Percentiles rank a stretch among this genome's conserved stretches.
These are phyloP conservation scores for Pterula multifida DNA, from an alignment of 1,284 basidiomycete species.

Conservation along the genomic window DNA sequence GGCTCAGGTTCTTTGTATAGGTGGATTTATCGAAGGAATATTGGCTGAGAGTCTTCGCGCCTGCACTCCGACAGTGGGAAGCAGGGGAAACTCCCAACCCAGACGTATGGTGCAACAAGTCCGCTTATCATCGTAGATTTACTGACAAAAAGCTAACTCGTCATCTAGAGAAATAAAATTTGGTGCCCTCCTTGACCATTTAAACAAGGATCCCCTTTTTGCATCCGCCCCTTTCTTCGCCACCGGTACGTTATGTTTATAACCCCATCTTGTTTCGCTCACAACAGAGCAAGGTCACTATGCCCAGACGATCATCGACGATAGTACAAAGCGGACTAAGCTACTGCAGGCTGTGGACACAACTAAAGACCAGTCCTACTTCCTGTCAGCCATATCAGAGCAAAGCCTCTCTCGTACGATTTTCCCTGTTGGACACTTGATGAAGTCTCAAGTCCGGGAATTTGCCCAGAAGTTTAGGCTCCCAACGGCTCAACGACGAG, in stretches of 20 bases:
- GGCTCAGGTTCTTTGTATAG: conserved; percentile 21
- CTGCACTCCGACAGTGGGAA: conserved; percentile 68
- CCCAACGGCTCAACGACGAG: conserved; percentile 68
- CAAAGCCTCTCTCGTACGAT: conserved; percentile 51
- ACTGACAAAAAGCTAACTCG: conserved; percentile 3
- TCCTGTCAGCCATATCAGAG: conserved; percentile 72
- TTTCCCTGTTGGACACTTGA: conserved; percentile 66
- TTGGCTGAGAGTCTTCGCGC: conserved; percentile 84
- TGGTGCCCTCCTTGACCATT: conserved; percentile 65
- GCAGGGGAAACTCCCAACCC: conserved; percentile 82
- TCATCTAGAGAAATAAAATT: conserved; percentile 82
- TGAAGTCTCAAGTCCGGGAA: conserved; percentile 65
- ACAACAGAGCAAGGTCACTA: conserved; percentile 92
- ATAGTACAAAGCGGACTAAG: conserved; percentile 32
- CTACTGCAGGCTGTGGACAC: conserved; percentile 57
- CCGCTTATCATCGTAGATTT: conserved; percentile 6
- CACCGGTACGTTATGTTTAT: conserved; percentile 46
- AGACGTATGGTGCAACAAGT: conserved; percentile 90
- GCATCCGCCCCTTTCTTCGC: conserved; percentile 51
- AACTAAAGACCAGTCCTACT: conserved; percentile 90
- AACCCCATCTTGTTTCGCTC: conserved; percentile 3
- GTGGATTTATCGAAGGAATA: conserved; percentile 80
- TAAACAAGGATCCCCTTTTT: conserved; percentile 26
- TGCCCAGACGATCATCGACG: conserved; percentile 47
- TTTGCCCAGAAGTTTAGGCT: conserved; percentile 61